A percentile compares a stretch with the other conserved stretches of the same genome.
phyloP scores from a whole-genome alignment of 768 basidiomycete genomes.

The Psilocybe azurescens region DNA sequence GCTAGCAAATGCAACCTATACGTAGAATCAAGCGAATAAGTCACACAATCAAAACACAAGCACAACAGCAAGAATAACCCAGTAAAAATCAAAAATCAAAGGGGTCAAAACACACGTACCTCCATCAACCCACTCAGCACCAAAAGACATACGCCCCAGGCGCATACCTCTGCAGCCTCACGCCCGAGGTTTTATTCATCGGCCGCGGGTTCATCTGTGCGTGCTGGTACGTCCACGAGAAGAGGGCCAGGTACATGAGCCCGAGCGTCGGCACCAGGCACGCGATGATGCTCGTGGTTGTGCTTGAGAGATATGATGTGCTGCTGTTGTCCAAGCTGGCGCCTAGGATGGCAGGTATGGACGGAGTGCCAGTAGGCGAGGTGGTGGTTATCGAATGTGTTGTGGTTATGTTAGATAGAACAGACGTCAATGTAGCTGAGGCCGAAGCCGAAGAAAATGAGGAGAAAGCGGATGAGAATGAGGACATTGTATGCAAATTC shows the following conservation, averaged over 20 bases:
- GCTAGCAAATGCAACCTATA: conserved; percentile 55
- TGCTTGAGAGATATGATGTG: conserved; percentile 37
- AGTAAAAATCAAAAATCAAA: background rate
- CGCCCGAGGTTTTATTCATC: conserved; percentile 54
- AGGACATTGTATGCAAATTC: background rate
- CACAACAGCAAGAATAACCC: background rate
- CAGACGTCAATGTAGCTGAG: background rate
- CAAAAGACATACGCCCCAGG: conserved; percentile 59
- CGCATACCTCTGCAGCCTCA: conserved; percentile 52
- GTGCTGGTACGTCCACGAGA: conserved; percentile 56
- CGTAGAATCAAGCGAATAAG: too few species aligned
- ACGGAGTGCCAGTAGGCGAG: conserved; percentile 6
- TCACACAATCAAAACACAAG: too few species aligned
- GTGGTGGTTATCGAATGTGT: conserved; percentile 2
- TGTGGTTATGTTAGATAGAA: background rate
- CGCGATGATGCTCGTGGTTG: conserved; percentile 40
- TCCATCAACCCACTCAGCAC: conserved; percentile 53
- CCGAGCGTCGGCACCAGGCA: conserved; percentile 40
- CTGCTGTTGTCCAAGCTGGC: conserved; percentile 18
- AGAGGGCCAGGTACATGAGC: conserved; percentile 52
- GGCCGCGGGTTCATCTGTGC: conserved; percentile 49
- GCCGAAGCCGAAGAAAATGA: background rate
- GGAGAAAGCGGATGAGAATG: background rate
- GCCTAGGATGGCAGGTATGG: conserved; percentile 7
- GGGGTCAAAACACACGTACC: conserved; percentile 39